Conservation (phyloP, 768 basidiomycete species). For the Cyclocybe cylindracea region DNA sequence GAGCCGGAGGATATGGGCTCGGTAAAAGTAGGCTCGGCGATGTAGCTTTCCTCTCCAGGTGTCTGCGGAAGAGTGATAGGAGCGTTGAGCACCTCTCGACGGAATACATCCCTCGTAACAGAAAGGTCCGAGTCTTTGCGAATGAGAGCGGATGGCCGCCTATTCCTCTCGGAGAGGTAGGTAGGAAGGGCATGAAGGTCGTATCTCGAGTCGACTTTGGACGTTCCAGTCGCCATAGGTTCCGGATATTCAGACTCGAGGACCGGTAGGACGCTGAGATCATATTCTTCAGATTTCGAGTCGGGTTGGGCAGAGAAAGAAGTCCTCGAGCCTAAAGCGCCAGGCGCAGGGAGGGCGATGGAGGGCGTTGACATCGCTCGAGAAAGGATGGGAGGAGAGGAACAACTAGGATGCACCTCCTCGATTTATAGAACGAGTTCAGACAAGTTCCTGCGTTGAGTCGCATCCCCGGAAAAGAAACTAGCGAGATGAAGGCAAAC, state of each 20-base stretch:
- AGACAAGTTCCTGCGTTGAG: too few species aligned
- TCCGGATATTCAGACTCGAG: neutral
- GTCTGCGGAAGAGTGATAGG: neutral
- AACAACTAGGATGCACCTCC: too few species aligned
- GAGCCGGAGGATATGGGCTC: neutral
- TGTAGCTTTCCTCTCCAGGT: too few species aligned
- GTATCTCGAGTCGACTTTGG: neutral
- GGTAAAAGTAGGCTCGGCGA: too few species aligned
- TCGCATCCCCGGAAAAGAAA: too few species aligned
- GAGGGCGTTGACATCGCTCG: too few species aligned
- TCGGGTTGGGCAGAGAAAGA: too few species aligned
- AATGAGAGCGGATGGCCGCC: constrained; percentile 11
- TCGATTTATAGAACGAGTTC: too few species aligned
- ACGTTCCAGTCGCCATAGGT: neutral
- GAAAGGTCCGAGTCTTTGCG: constrained; percentile 5
- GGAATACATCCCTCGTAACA: neutral
- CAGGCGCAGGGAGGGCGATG: too few species aligned
- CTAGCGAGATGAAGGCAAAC: too few species aligned
- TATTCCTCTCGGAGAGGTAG: constrained; percentile 16
- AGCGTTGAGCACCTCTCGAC: neutral
- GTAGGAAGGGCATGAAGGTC: constrained; percentile 9
- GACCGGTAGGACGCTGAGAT: neutral
- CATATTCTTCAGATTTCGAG: neutral
- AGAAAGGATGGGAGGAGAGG: too few species aligned
- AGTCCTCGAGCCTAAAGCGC: too few species aligned